Evolutionary conservation across 2,329 filamentous ascomycete genomes (phyloP).

Genomic region (Trichoderma semiorbis): DNA sequence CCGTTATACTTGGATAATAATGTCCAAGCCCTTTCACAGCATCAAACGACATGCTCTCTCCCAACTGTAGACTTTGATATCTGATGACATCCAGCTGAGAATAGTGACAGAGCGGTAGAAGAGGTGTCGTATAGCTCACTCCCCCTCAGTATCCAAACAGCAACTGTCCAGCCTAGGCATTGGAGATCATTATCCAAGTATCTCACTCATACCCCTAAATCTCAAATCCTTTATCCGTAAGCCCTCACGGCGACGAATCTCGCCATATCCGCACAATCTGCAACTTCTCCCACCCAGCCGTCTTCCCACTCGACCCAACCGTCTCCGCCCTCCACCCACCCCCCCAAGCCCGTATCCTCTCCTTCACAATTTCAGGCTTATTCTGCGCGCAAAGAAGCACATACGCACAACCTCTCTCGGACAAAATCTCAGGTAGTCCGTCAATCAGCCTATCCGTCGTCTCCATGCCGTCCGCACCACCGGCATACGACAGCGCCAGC

Average conservation of each 20-base stretch:
- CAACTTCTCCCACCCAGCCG: conserved; percentile 92
- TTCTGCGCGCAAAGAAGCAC: conserved; percentile 89
- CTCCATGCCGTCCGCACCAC: conserved; percentile 89
- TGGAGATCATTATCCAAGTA: not conserved
- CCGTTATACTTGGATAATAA: not conserved
- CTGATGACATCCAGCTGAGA: not conserved
- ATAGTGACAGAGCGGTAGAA: not conserved
- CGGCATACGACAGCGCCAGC: conserved; percentile 82
- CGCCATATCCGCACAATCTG: conserved; percentile 85
- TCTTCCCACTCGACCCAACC: conserved; percentile 78
- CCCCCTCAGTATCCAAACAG: not conserved
- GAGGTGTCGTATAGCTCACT: not conserved
- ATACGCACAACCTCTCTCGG: conserved; percentile 74
- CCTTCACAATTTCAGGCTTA: conserved; percentile 70
- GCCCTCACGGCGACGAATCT: conserved; percentile 27
- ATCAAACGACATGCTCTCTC: not conserved
- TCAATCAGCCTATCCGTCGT: conserved; percentile 77
- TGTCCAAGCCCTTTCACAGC: not conserved
- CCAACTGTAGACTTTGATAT: not conserved
- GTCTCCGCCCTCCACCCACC: conserved; percentile 68
- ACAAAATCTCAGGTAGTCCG: conserved; percentile 62
- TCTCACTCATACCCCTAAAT: not conserved
- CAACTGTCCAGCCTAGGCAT: not conserved
- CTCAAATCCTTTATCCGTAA: not conserved
- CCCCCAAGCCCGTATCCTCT: conserved; percentile 52